These are phyloP conservation scores for Lentinula lateritia DNA, from an alignment of 768 basidiomycete genomes.

Conservation along the genomic window DNA sequence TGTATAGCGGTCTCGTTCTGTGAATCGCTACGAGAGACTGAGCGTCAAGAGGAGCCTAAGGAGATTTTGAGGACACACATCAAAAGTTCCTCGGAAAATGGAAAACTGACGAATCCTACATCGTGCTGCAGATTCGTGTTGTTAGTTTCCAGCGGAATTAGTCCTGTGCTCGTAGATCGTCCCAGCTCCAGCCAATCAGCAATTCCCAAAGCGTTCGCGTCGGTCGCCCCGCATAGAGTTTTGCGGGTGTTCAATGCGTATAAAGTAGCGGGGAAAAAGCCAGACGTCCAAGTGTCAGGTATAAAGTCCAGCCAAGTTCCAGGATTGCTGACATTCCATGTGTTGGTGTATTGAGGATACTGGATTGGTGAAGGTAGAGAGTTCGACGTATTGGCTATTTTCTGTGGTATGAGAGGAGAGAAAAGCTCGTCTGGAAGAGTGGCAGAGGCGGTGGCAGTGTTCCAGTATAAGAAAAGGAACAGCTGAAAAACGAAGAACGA, in stretches of 20 bases:
- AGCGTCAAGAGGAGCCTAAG: neutral
- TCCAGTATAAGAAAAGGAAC: neutral
- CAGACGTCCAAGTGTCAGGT: constrained; percentile 61
- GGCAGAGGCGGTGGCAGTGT: neutral
- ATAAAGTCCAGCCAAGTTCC: constrained; percentile 51
- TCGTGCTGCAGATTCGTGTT: constrained; percentile 54
- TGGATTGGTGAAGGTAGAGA: constrained; percentile 34
- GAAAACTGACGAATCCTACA: constrained; percentile 67
- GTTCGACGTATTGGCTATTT: constrained; percentile 51
- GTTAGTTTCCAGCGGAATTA: constrained; percentile 42
- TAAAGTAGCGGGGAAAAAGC: constrained; percentile 57
- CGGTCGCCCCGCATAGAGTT: constrained; percentile 36
- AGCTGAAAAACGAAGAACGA: neutral
- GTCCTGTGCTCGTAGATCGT: constrained; percentile 42
- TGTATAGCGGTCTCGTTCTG: constrained; percentile 48
- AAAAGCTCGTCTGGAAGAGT: constrained; percentile 30
- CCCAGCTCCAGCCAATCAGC: constrained; percentile 56
- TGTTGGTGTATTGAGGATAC: constrained; percentile 58
- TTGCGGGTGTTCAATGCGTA: constrained; percentile 56
- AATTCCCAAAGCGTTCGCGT: constrained; percentile 29
- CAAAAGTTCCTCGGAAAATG: constrained; percentile 56
- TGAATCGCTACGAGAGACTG: constrained; percentile 40
- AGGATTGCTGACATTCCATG: constrained; percentile 20
- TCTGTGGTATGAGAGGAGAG: constrained; percentile 52
- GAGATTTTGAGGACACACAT: constrained; percentile 33